phyloP scores from a whole-genome alignment of 2,329 filamentous ascomycete genomes.

The Aspergillus novoparasiticus region DNA sequence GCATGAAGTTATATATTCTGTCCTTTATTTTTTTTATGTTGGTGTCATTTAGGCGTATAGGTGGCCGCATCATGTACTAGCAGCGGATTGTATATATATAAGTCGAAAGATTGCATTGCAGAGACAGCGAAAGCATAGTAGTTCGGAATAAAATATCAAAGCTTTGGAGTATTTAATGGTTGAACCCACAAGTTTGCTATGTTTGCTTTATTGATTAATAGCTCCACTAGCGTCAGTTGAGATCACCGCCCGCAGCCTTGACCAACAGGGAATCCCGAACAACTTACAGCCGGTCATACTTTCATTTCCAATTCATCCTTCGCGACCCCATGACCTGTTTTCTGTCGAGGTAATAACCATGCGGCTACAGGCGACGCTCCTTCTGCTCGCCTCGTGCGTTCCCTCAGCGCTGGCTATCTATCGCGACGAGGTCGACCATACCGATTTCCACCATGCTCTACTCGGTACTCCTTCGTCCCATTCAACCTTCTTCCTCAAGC shows the following conservation, averaged over 20 bases:
- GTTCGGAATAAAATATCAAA: not conserved
- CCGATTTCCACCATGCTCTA: conserved; percentile 91
- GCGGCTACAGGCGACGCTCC: conserved; percentile 44
- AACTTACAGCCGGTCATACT: conserved; percentile 11
- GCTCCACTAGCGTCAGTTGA: not conserved
- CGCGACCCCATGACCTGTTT: conserved; percentile 35
- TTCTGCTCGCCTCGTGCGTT: conserved; percentile 48
- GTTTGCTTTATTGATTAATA: not conserved
- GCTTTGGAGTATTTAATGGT: not conserved
- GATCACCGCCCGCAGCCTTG: conserved; percentile 26
- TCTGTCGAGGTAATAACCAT: conserved; percentile 35
- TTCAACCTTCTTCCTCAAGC: conserved; percentile 93
- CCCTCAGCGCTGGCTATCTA: conserved; percentile 69
- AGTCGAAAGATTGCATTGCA: not conserved
- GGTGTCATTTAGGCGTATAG: not conserved
- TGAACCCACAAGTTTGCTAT: not conserved
- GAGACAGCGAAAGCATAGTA: too few species aligned
- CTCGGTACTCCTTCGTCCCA: conserved; percentile 79
- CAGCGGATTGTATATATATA: not conserved
- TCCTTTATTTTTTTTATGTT: not conserved
- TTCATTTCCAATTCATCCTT: conserved; percentile 14
- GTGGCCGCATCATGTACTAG: not conserved
- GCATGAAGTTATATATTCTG: not conserved
- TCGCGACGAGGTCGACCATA: conserved; percentile 83
- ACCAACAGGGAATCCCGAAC: not conserved